Evolutionary conservation across 1,284 basidiomycete genomes (phyloP), one percentile per base, ranked within the genome.

Genomic region (Austropuccinia psidii): DNA sequence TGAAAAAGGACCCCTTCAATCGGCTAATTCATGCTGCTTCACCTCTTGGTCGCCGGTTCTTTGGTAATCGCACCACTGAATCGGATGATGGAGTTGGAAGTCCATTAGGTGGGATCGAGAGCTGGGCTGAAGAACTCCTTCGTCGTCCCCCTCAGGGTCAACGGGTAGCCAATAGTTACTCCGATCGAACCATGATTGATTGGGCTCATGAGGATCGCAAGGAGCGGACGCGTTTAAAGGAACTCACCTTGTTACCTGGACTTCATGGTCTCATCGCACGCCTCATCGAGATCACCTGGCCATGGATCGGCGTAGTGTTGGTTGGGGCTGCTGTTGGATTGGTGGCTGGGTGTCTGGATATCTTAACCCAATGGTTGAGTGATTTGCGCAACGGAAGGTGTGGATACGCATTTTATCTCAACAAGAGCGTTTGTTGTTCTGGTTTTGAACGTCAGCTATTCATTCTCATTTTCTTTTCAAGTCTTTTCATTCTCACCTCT

Each of bases 361-460:
- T 90, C 4, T 81, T 90, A 35, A 88, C 89, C 9, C 86, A 86
- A 80, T 90, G 89, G 89, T 80, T 90, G 70, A 85, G 85, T 50
- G 89, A 90, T 77, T 79, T 90, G 41, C 83, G 87, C 19, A 86
- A 87, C 79, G 89, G 89, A 15, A 83, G 85, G 19, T 90, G 89
- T 77, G 81, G 84, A 13, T 86, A 87, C 76, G 87, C 87, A 4
- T 87, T 90, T 81, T 87, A 89, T 80, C 88, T 89, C 80, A 89
- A 88, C 76, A 85, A 87, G 78, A 85, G 86, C 37, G 82, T 86
- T 19, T 90, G 89, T 77, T 90, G 89, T 80, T 86, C 85, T 75
- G 88, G 88, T n/a, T 79, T 89, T 45, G 87, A 88, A 78, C 84
- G 89, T 90, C 78, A 76, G 87, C 45, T 8, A 39, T 43, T 19